Evolutionary conservation across 2,329 filamentous ascomycete genomes (phyloP), one percentile per base, ranked within the genome.

Genomic region (Talaromyces amestolkiae): DNA sequence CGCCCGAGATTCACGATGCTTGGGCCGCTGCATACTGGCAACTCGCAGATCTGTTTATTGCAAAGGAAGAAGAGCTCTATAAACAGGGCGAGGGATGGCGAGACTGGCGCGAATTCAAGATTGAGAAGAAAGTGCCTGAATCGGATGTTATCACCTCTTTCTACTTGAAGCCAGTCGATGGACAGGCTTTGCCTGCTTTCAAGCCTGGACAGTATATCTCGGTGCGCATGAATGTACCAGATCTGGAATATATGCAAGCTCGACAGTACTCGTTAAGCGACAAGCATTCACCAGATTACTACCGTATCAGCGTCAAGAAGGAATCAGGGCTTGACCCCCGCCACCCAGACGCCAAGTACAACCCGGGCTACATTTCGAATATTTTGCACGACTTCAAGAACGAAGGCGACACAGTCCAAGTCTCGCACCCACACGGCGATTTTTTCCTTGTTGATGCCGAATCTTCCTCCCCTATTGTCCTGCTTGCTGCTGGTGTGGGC

Each of bases 211-310:
- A 93, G 76, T 93, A 92, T 73, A 83, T 91, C 67, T 89, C 88
- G 0, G 77, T 92, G 56, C 84, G 84, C 59, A 75, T 88, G 8
- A 80, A 83, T 59, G 83, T 90, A 0, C 84, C 86, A 1, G 79
- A 81, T 58, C 81, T 90, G 24, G 84, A 85, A n/a, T 82, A 87
- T 73, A 77, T 82, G 69, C 90, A 93, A 76, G 83, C 86, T 19
- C 82, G 90, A 37, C 90, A 92, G 76, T 93, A 92, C 78, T 91
- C 88, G 31, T 82, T 93, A 67, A 89, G 86, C 71, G 89, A 91
- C 68, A 82, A 85, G 59, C 89, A 87, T 2, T 80, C 80, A 2
- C 78, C 83, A 9, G 82, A 86, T 59, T 84, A 87, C 76, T 90
- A 91, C 76, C 86, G 90, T 35, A 88, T 92, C 77, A 90, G 85